Evolutionary conservation across 805 yeast species (phyloP).

Genomic region (Cyberlindnera saturnus): DNA sequence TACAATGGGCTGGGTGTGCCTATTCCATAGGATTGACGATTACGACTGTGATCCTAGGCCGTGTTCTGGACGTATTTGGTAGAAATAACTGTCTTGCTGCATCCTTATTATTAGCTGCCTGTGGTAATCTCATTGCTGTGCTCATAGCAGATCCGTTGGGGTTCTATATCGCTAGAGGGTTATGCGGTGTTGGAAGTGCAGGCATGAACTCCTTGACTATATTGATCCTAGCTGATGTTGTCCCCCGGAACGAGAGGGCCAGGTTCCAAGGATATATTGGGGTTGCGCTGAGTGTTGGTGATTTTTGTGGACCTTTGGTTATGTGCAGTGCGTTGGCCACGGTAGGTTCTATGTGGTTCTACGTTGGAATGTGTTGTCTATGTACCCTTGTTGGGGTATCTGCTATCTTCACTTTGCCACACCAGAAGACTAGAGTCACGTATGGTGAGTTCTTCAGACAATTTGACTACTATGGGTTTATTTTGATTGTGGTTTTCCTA

Average conservation of each 20-base stretch:
- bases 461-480: constrained; percentile 9
- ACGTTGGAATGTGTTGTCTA: constrained; percentile 31
- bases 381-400: constrained; percentile 24
- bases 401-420: constrained; percentile 2
- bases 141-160: constrained; percentile 39
- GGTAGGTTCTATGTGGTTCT: constrained; percentile 46
- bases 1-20: constrained; percentile 58
- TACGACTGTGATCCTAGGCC: constrained; percentile 48
- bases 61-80: constrained; percentile 52
- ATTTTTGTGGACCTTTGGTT: constrained; percentile 49
- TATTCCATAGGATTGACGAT: constrained; percentile 44
- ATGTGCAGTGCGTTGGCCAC: constrained; percentile 43
- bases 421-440: background rate
- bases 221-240: constrained; percentile 48
- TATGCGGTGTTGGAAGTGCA: constrained; percentile 53
- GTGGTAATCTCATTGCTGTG: constrained; percentile 44
- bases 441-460: background rate
- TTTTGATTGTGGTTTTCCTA: constrained; percentile 3
- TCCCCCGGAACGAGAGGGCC: constrained; percentile 44
- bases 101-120: constrained; percentile 33
- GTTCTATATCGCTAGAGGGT: constrained; percentile 44
- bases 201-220: constrained; percentile 44
- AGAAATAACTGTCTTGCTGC: constrained; percentile 38
- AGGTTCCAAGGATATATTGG: constrained; percentile 52
- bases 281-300: constrained; percentile 43